Base-by-base conservation (phyloP, 75 land plant species). In the Pinus tabuliformis region DNA sequence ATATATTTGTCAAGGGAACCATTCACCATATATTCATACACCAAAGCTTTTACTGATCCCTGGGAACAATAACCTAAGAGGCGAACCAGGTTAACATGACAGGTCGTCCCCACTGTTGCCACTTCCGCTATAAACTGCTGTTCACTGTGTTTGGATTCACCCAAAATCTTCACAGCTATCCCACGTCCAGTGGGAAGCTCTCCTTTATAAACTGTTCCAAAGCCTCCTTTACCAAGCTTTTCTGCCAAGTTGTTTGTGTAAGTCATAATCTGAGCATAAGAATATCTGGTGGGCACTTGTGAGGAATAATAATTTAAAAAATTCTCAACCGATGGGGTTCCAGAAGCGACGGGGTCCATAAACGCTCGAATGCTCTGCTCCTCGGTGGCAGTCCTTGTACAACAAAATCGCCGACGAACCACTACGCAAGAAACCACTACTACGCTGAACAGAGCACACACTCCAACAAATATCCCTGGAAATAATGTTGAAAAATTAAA, bases 11-110 rank as follows among this genome's bases (percentile, higher is more conserved):
- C 85, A 37, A 83, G 82, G 4, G 85, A 83, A 49, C 79, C 83
- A n/a, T 84, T 84, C 61, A 42, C 20, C 86, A 84, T 84, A 70
- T 61, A 84, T 57, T 84, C 86, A 64, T 84, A 84, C 24, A 81
- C 79, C 15, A 84, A 57, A 52, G 81, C 70, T 58, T 80, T 72
- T 63, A 73, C 37, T 2, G 45, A 33, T 17, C 80, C 77, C 11
- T 80, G 77, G 49, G 59, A 37, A 63, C 83, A 84, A 63, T 80
- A 84, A 13, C 86, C 86, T 12, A 81, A 77, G 24, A 84, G 64
- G 30, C 83, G 78, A 42, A 84, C 83, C 37, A 84, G 49, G 54
- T 84, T 77, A 15, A 74, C 59, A 65, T 84, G 86, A 57, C 81
- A 82, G 11, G 80, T 80, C 54, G 49, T 65, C 33, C 85, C 85